Percentiles rank a stretch among this genome's conserved stretches.
Conservation (phyloP, 192 early-diverging fungal genomes). For the Martensiomyces pterosporus region DNA sequence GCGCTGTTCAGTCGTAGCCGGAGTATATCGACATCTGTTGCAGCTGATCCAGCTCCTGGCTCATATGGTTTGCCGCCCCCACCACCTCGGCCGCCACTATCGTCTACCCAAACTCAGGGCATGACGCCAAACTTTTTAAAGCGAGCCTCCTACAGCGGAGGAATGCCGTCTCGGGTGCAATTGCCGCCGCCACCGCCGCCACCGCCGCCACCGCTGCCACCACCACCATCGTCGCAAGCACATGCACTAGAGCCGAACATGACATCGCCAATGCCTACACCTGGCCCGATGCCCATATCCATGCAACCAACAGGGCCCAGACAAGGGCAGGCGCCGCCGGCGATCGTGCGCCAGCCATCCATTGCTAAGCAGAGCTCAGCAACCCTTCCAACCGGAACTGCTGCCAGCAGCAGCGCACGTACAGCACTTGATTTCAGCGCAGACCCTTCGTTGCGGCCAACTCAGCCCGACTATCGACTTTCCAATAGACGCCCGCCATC, state of each 20-base stretch:
- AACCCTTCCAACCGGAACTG: background rate
- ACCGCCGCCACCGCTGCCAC: slow-evolving; percentile 1
- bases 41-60: background rate
- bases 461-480: slow-evolving; percentile 15
- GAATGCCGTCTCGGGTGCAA: too few relatives aligned
- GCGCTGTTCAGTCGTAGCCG: slow-evolving; percentile 8
- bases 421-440: slow-evolving; percentile 31
- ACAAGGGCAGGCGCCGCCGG: too few relatives aligned
- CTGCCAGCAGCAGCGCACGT: slow-evolving; percentile 19
- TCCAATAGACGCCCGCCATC: slow-evolving; percentile 35
- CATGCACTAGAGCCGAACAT: too few relatives aligned
- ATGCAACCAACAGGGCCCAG: too few relatives aligned
- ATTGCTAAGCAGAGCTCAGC: background rate
- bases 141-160: too few relatives aligned
- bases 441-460: slow-evolving; percentile 26
- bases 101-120: too few relatives aligned
- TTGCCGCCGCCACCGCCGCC: slow-evolving; percentile 14
- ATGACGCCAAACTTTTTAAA: too few relatives aligned
- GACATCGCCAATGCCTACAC: too few relatives aligned
- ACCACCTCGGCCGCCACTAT: too few relatives aligned
- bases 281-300: too few relatives aligned
- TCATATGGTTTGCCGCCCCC: too few relatives aligned
- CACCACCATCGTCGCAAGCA: background rate
- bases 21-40: slow-evolving; percentile 5
- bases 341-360: background rate